Evolutionary conservation across 805 yeast genomes (phyloP), one percentile per base, ranked within the genome.

Genomic region (Starmerella bacillaris): DNA sequence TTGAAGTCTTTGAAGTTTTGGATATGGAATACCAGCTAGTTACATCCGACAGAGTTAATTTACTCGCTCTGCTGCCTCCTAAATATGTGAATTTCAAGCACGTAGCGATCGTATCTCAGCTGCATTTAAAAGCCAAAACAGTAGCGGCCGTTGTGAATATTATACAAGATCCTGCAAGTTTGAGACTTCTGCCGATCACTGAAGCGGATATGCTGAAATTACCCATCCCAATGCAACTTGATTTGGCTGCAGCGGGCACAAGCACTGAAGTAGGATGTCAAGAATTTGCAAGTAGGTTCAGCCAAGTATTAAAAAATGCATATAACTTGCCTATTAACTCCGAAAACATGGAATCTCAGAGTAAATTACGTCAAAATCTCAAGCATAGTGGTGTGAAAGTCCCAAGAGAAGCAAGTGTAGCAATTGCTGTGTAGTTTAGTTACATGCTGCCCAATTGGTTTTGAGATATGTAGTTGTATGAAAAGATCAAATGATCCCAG

Each of bases 41-140:
- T 4, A 19, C 21, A 2, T 14, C 21, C 5, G 30, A 30, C 24
- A 19, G 40, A 11, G 18, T 33, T 14, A 12, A 38, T 15, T 37
- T 48, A 8, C 21, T 47, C 9, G 45, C 50, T 5, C 38, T 27
- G 24, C 19, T 48, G 18, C 50, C 50, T 7, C 34, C 49, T 1
- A 16, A n/a, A 8, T 48, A 41, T 24, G 21, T 46, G 1, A 35
- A 21, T 5, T 29, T 30, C 24, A 31, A 40, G 27, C 47, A 44
- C 30, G 24, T 36, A 2, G 30, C 18, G 2, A 17, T 42, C 12
- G 19, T 47, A 0, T 19, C 27, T 4, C 29, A 28, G 4, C 36
- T 48, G 12, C 37, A 37, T n/a, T 36, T 44, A 14, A 24, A 17
- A 17, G 14, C 30, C 6, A 9, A 20, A 3, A 33, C 43, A 3